Conservation (phyloP, 75 land plant species). For the Selaginella moellendorffii region DNA sequence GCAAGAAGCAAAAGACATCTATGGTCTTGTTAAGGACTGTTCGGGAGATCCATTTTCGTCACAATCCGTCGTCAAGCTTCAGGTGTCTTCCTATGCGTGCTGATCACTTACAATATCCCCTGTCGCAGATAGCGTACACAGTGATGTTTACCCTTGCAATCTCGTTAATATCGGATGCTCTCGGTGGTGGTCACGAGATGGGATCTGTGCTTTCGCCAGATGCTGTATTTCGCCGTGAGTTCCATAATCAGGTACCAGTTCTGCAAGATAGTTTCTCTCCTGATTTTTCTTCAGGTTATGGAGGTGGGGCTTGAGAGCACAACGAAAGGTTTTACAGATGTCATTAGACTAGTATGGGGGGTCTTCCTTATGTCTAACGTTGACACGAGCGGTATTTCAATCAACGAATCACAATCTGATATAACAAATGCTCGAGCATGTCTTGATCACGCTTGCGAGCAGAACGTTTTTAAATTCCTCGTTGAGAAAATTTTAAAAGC, state of each 20-base stretch:
- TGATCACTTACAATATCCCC: background rate
- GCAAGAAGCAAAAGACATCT: conserved; percentile 71
- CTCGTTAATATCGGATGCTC: conserved; percentile 78
- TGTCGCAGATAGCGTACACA: conserved; percentile 63
- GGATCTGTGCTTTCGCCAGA: conserved; percentile 46
- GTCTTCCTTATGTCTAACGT: conserved; percentile 59
- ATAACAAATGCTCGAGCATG: conserved; percentile 25
- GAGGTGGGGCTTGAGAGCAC: conserved; percentile 31
- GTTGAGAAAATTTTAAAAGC: conserved; percentile 47
- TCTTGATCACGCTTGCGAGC: conserved; percentile 50
- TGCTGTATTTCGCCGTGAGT: conserved; percentile 54
- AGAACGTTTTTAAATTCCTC: conserved; percentile 67
- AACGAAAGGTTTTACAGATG: conserved; percentile 69
- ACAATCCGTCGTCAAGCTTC: conserved; percentile 35
- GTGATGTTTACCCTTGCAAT: conserved; percentile 67
- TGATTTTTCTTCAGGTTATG: conserved; percentile 43
- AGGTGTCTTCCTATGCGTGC: conserved; percentile 27
- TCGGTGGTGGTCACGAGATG: conserved; percentile 49
- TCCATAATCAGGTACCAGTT: conserved; percentile 52
- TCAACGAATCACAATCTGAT: conserved; percentile 29
- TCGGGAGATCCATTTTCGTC: conserved; percentile 29
- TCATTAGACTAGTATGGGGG: conserved; percentile 62
- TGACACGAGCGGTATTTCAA: conserved; percentile 27
- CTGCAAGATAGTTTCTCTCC: conserved; percentile 6
- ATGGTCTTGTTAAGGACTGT: conserved; percentile 53